These are phyloP conservation scores for Corinectria fuckeliana DNA, from an alignment of 2,329 filamentous ascomycete genomes.

Conservation along the genomic window DNA sequence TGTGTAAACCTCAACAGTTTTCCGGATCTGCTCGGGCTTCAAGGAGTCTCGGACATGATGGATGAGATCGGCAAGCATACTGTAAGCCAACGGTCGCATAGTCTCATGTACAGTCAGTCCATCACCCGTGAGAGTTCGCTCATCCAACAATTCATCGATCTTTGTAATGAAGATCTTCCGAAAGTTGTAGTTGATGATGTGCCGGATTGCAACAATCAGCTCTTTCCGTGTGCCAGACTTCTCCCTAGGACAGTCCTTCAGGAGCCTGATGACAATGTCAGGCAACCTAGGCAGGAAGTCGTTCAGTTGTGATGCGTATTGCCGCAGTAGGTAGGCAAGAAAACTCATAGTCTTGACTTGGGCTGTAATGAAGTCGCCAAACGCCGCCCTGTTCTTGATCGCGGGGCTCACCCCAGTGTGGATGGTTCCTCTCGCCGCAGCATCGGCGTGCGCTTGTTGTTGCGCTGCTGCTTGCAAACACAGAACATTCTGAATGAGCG, in stretches of 20 bases:
- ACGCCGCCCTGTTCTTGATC: constrained; percentile 91
- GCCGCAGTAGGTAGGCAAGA: constrained; percentile 86
- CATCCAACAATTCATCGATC: constrained; percentile 93
- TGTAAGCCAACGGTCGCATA: constrained; percentile 93
- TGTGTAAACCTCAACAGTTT: constrained; percentile 97
- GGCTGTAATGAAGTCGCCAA: constrained; percentile 96
- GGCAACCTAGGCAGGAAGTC: constrained; percentile 89
- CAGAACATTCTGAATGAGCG: constrained; percentile 89
- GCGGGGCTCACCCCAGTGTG: constrained; percentile 93
- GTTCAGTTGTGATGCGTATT: constrained; percentile 83
- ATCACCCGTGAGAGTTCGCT: constrained; percentile 92
- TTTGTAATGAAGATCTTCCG: constrained; percentile 92
- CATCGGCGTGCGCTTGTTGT: constrained; percentile 88
- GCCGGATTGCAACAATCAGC: constrained; percentile 91
- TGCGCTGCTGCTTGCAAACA: constrained; percentile 91
- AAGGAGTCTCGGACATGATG: constrained; percentile 95
- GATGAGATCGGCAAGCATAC: constrained; percentile 97
- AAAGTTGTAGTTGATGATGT: constrained; percentile 99
- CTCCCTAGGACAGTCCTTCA: constrained; percentile 94
- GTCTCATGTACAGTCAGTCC: constrained; percentile 96
- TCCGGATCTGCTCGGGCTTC: constrained; percentile 86
- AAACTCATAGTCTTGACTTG: constrained; percentile 99
- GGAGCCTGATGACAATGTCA: constrained; percentile 84
- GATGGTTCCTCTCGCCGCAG: constrained; percentile 76
- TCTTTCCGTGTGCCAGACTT: constrained; percentile 95